Evolutionary conservation across 2,329 filamentous ascomycete genomes (phyloP), one percentile per base, ranked within the genome.

Genomic region (Talaromyces sp.): DNA sequence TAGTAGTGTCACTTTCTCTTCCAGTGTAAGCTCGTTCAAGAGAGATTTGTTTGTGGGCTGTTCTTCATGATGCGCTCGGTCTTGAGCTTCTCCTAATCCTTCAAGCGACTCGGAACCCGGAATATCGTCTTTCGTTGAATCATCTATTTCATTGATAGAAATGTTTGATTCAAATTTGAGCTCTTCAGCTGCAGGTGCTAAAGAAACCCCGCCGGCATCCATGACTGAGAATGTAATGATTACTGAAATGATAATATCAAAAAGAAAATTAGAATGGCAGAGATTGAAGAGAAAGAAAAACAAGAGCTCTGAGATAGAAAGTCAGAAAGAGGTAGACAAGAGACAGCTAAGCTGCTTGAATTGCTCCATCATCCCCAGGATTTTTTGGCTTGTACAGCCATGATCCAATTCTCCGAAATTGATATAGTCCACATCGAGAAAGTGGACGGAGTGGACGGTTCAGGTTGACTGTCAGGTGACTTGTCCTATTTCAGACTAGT

Each of bases 1-100:
- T 9, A 67, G 41, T 3, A 67, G 24, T n/a, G 35, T 49, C 10
- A 66, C 50, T 47, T 67, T 67, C 33, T 67, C 66, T 43, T 65
- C 66, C 43, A 66, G 27, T 16, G 63, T 56, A 47, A 59, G 56
- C 31, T 59, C 22, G 14, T 37, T 37, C n/a, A 59, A 39, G 31
- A 43, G 33, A 35, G 56, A 10, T 14, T 24, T 59, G 16, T 27
- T 27, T 24, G 56, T 27, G 16, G 19, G 2, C 16, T 43, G 56
- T 24, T 43, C 16, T 57, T 57, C 49, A 33, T 54, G 16, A 33
- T 54, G 16, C 24, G 9, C 49, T 54, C 49, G 24, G 16, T 54
- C 16, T 54, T 19, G 24, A 54, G 22, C 13, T n/a, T 54, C 22
- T 31, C 49, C 49, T 16, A 16, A 5, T 33, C 16, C 49, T 31